A percentile compares a stretch with the other conserved stretches of the same genome.
These are phyloP conservation scores for Crucihimalaya himalaica DNA, from an alignment of 345 rosid species.

Conservation along the genomic window DNA sequence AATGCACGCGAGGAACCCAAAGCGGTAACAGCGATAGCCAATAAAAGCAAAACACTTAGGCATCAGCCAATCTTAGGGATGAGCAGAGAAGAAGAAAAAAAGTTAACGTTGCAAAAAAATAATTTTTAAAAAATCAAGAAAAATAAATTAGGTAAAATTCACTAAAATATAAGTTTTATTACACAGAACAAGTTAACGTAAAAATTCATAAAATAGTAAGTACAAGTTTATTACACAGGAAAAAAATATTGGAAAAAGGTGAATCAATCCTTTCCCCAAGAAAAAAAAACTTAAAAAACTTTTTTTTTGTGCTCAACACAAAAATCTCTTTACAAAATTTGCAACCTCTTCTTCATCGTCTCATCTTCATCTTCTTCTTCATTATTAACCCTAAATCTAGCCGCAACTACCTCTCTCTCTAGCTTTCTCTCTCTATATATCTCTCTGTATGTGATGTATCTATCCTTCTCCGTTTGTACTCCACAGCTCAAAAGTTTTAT, in stretches of 20 bases:
- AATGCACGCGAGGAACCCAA: constrained; percentile 32
- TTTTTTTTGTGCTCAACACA: not conserved
- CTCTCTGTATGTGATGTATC: not conserved
- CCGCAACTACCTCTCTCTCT: constrained; percentile 38
- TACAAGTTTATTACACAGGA: not conserved
- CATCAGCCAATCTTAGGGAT: not conserved
- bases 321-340: constrained; percentile 32
- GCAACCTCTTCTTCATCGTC: constrained; percentile 38
- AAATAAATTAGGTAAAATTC: not conserved
- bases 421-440: not conserved
- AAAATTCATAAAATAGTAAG: not conserved
- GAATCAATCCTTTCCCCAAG: constrained; percentile 27
- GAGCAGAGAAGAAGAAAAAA: not conserved
- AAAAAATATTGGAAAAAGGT: not conserved
- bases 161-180: not conserved
- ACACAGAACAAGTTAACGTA: not conserved
- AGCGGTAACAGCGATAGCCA: constrained; percentile 20
- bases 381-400: constrained; percentile 41
- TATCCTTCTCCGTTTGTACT: not conserved
- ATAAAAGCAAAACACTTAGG: not conserved
- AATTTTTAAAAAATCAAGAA: not conserved
- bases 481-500: constrained; percentile 14
- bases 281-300: not conserved
- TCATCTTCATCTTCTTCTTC: constrained; percentile 35
- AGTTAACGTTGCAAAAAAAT: constrained; percentile 31